phyloP scores from a whole-genome alignment of 305 asterid species.

The Fraxinus latifolia region DNA sequence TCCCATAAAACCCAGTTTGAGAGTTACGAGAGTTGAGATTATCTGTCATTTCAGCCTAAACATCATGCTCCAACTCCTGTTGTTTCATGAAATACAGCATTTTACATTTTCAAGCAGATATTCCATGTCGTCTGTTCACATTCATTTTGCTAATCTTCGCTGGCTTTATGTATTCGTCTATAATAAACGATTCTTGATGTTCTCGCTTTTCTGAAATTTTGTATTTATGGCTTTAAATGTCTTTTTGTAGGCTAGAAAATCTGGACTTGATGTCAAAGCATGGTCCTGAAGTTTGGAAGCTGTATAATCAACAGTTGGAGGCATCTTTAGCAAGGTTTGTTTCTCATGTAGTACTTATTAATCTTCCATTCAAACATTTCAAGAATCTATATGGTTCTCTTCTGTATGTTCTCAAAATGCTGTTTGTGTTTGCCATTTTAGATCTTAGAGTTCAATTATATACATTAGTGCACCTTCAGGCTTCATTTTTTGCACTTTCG shows the following conservation, averaged over 20 bases:
- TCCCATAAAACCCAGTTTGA: background rate
- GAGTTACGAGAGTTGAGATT: background rate
- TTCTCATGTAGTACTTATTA: background rate
- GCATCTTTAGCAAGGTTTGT: slow-evolving; percentile 71
- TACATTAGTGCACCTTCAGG: background rate
- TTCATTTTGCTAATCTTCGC: background rate
- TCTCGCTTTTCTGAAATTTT: background rate
- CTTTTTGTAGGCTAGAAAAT: slow-evolving; percentile 72
- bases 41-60: background rate
- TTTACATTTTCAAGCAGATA: slow-evolving; percentile 9
- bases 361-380: background rate
- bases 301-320: slow-evolving; percentile 76
- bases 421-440: background rate
- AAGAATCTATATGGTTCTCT: background rate
- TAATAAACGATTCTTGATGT: background rate
- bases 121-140: background rate
- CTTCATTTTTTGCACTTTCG: background rate
- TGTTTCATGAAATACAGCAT: background rate
- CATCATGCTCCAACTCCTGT: background rate
- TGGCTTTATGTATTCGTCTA: background rate
- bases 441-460: background rate
- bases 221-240: background rate
- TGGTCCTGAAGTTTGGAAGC: slow-evolving; percentile 93
- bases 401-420: background rate
- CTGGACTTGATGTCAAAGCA: slow-evolving; percentile 82